Conservation (phyloP, 176 grass and related monocot genomes). For the Pharus latifolius region DNA sequence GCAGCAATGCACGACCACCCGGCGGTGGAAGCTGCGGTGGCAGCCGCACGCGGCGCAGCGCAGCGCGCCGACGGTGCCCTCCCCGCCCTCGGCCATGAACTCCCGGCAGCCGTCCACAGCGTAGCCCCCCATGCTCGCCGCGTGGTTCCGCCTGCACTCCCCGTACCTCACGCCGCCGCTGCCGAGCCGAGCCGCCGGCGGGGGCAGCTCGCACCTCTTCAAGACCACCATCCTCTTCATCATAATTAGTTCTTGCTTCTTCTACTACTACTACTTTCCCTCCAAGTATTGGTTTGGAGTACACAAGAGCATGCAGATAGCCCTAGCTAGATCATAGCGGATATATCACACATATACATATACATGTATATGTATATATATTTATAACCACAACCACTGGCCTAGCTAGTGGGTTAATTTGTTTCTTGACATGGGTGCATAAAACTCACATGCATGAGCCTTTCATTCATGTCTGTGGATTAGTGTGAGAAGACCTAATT, state of each 20-base stretch:
- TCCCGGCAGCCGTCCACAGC: slow-evolving; percentile 69
- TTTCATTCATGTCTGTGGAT: slow-evolving; percentile 33
- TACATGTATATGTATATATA: slow-evolving; percentile 15
- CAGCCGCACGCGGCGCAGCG: slow-evolving; percentile 60
- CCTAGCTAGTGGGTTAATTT: slow-evolving; percentile 1
- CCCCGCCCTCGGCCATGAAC: slow-evolving; percentile 54
- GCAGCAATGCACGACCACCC: slow-evolving; percentile 23
- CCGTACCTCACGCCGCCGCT: slow-evolving; percentile 21
- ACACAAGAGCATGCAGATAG: not conserved
- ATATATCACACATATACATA: slow-evolving; percentile 19
- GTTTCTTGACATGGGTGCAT: slow-evolving; percentile 29
- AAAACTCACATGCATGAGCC: slow-evolving; percentile 34
- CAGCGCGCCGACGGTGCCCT: slow-evolving; percentile 49
- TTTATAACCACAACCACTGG: too few relatives aligned
- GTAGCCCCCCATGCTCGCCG: slow-evolving; percentile 56
- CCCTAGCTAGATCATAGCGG: slow-evolving; percentile 20
- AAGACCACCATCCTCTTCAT: slow-evolving; percentile 37
- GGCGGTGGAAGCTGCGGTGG: slow-evolving; percentile 69
- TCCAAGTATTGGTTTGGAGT: not conserved
- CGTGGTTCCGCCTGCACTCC: slow-evolving; percentile 65
- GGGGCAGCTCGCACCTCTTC: slow-evolving; percentile 24
- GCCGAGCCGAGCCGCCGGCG: not conserved
- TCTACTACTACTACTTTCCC: not conserved
- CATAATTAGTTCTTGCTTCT: not conserved
- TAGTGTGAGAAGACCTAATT: slow-evolving; percentile 11